Base-by-base conservation (phyloP, 805 yeast species). In the Suhomyces faveliae region DNA sequence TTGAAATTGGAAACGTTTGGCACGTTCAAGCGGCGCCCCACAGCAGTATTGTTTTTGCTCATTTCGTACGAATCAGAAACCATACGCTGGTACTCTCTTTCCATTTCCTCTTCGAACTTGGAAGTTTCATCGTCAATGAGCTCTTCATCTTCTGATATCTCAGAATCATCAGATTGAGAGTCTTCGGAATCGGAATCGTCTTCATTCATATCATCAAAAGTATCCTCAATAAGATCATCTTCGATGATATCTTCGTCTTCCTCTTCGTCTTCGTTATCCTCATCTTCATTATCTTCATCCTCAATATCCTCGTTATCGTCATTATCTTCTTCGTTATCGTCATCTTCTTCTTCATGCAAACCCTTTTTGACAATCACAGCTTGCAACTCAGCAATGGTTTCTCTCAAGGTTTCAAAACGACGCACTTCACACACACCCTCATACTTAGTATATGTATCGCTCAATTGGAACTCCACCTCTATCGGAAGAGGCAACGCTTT, bases 401-500 rank as follows among this genome's bases (percentile, higher is more conserved):
- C 83, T 35, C 61, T 65, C 29, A 77, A 53, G 35, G 55, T 70
- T 0, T 43, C 52, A 8, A 76, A 66, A 44, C 77, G 63, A 33
- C 61, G 61, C 52, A 73, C 68, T 2, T 61, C 60, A 8, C 64
- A 67, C 11, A 66, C 61, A 2, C 63, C 54, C 0, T 51, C 45
- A 19, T 56, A 61, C 27, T 56, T 58, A 1, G 61, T 66, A 52
- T 75, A 78, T 27, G 76, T 66, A 25, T 72, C 78, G 19, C 64
- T 59, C n/a, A 87, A 54, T 42, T 72, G 73, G 53, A 82, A 83
- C 38, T 78, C 77, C 2, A 80, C 65, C 40, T 85, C 94, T 51
- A 75, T 70, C 0, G 95, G 89, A 12, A 87, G 46, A 1, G 89
- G 87, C 41, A 66, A 73, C 2, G 63, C 63, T 57, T 89, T 89